Conservation (phyloP, 495 filamentous ascomycete species). For the Tricharina praecox region DNA sequence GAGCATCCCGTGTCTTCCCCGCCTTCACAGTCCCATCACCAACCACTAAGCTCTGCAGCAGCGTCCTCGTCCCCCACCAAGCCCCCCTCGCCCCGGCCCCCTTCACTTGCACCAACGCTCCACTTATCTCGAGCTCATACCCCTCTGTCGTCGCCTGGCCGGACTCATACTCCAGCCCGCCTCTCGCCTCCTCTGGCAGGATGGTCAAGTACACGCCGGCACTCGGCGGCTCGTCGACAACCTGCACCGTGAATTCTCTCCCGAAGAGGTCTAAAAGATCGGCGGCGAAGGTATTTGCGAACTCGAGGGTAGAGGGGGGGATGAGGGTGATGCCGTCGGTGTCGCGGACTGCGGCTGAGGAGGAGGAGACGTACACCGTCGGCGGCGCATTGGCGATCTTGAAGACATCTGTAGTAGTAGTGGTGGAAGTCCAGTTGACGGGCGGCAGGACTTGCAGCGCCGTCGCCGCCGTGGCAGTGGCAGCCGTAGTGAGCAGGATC, state of each 20-base stretch:
- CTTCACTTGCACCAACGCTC: constrained; percentile 27
- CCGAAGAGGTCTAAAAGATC: constrained; percentile 27
- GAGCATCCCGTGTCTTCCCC: constrained; percentile 30
- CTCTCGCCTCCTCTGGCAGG: constrained; percentile 12
- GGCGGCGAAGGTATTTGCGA: constrained; percentile 32
- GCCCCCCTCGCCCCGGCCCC: constrained; percentile 37
- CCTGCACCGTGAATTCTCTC: constrained; percentile 25
- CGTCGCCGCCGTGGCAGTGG: no score
- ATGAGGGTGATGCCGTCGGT: constrained; percentile 36
- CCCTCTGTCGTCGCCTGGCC: constrained; percentile 34
- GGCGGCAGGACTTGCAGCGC: neutral
- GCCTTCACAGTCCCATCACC: constrained; percentile 22
- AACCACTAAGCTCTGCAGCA: constrained; percentile 28
- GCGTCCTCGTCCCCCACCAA: constrained; percentile 40
- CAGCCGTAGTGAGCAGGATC: no score
- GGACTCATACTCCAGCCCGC: constrained; percentile 32
- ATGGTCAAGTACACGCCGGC: constrained; percentile 26
- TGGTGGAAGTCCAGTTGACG: neutral
- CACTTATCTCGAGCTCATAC: constrained; percentile 30
- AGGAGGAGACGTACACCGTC: constrained; percentile 11
- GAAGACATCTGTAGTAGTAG: no score
- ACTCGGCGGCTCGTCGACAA: constrained; percentile 20
- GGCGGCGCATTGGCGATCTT: no score
- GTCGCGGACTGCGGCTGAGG: constrained; percentile 15
- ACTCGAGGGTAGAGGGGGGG: constrained; percentile 35